Conservation (phyloP, 139 green algal genomes). For the Chara braunii region DNA sequence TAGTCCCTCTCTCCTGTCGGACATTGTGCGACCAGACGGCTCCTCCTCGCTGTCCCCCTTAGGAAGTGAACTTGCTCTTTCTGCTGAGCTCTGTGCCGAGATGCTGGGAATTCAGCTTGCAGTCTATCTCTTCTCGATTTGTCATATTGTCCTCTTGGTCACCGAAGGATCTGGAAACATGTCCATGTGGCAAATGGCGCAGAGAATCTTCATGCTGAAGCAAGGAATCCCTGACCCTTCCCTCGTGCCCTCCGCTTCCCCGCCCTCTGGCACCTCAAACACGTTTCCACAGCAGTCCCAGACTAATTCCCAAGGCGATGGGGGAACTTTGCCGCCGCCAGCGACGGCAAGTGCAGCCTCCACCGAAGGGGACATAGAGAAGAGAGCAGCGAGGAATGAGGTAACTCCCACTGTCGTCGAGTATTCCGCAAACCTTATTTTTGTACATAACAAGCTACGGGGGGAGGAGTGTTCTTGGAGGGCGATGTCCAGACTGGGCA, state of each 20-base stretch:
- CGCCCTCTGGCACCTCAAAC: not conserved
- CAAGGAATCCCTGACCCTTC: slow-evolving; percentile 10
- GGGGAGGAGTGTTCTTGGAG: no score
- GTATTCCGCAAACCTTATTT: slow-evolving; percentile 13
- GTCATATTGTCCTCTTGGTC: slow-evolving; percentile 6
- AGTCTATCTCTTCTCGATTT: slow-evolving; percentile 17
- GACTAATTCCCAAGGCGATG: not conserved
- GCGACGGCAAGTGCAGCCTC: not conserved
- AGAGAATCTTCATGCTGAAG: slow-evolving; percentile 9
- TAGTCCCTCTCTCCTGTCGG: no score
- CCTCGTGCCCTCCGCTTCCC: not conserved
- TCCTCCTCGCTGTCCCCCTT: not conserved
- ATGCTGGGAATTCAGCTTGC: not conserved
- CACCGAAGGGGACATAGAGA: not conserved
- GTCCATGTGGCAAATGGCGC: slow-evolving; percentile 4
- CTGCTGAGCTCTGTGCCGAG: not conserved
- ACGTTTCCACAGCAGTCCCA: not conserved
- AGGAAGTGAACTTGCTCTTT: no score
- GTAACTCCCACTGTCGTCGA: not conserved
- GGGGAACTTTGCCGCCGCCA: not conserved
- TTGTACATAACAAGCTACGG: slow-evolving; percentile 8
- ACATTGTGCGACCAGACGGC: not conserved
- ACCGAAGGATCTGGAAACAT: not conserved
- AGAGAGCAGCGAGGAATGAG: not conserved
- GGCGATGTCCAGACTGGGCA: no score